Conservation (phyloP, 179 eudicot species). For the Drosera spatulata region DNA sequence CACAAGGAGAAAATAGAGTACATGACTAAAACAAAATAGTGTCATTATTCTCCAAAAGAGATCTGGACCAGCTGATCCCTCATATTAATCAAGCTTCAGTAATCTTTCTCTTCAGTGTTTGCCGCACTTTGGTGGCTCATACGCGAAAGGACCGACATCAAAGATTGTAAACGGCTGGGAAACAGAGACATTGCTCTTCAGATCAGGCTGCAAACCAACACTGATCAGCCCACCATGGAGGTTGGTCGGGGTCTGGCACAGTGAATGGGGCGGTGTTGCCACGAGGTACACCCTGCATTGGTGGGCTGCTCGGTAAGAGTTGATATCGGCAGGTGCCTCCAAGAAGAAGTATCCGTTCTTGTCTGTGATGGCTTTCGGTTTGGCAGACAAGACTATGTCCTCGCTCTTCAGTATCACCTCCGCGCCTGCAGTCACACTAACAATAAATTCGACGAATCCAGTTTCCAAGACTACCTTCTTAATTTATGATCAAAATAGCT, state of each 20-base stretch:
- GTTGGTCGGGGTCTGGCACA: conserved; percentile 37
- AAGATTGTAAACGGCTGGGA: too few species aligned
- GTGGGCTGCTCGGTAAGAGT: conserved; percentile 21
- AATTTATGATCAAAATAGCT: neutral
- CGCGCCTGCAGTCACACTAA: conserved; percentile 27
- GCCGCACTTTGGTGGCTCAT: too few species aligned
- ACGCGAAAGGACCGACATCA: too few species aligned
- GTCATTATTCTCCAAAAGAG: too few species aligned
- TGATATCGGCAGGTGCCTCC: conserved; percentile 21
- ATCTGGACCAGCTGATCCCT: too few species aligned
- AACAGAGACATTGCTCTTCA: too few species aligned
- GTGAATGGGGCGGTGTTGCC: conserved; percentile 16
- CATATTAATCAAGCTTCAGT: too few species aligned
- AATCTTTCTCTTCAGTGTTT: too few species aligned
- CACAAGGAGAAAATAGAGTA: too few species aligned
- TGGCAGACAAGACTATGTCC: conserved; percentile 18
- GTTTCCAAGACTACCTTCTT: too few species aligned
- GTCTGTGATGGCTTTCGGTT: conserved; percentile 26
- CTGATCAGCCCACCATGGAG: conserved; percentile 34
- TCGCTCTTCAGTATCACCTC: conserved; percentile 43
- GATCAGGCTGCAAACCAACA: conserved; percentile 11
- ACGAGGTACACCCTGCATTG: conserved; percentile 40
- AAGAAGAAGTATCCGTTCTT: conserved; percentile 58
- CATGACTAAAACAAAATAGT: too few species aligned
- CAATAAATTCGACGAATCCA: too few species aligned